These are phyloP conservation scores for Penicillium fuscoglaucum DNA, from an alignment of 2,329 filamentous ascomycete species.

Conservation along the genomic window DNA sequence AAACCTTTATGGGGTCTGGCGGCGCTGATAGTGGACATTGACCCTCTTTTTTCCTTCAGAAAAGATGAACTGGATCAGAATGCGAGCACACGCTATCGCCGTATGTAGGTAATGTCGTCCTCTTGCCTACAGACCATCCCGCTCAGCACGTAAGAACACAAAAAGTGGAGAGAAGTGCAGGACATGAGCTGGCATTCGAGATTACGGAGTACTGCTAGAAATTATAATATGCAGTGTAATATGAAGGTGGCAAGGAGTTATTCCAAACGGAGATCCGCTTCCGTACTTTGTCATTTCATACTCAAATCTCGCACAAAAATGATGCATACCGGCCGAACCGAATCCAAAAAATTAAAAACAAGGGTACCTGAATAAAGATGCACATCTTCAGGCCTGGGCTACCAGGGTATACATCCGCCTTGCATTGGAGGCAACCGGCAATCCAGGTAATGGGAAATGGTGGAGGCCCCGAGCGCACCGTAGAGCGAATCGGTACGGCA, in stretches of 20 bases:
- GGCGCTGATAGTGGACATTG: not conserved
- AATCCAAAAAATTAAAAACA: not conserved
- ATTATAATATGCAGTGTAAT: not conserved
- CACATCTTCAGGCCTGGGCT: constrained; percentile 1
- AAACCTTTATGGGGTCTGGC: not conserved
- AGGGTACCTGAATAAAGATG: constrained; percentile 25
- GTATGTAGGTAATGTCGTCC: not conserved
- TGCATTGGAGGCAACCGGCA: constrained; percentile 24
- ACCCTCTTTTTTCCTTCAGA: not conserved
- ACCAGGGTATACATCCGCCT: constrained; percentile 19
- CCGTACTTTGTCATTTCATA: not conserved
- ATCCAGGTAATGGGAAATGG: constrained; percentile 23
- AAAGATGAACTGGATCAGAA: not conserved
- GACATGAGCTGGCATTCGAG: not conserved
- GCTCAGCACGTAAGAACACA: not conserved
- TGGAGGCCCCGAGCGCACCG: constrained; percentile 3
- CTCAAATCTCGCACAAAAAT: not conserved
- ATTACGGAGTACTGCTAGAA: not conserved
- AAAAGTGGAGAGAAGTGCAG: not conserved
- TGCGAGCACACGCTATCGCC: not conserved
- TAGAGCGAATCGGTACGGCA: not conserved
- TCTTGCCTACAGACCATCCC: not conserved
- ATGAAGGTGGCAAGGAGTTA: not conserved
- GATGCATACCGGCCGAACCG: constrained; percentile 10
- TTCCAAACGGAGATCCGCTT: not conserved